Evolutionary conservation across 2,329 filamentous ascomycete genomes (phyloP).

Genomic region (Lachnellula hyalina): DNA sequence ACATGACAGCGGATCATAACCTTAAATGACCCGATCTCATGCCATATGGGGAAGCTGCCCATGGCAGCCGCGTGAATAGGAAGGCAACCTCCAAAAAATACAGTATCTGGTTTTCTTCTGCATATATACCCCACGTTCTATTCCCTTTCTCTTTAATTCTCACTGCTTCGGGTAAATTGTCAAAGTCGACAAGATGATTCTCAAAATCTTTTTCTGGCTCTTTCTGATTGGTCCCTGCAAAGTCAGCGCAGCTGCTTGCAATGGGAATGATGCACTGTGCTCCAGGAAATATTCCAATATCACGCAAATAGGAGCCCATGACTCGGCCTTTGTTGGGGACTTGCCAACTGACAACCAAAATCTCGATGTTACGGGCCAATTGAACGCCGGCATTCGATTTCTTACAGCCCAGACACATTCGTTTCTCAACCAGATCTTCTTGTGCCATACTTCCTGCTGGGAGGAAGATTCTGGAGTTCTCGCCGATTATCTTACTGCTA

Average conservation of each 20-base stretch:
- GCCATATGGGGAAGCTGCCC: background rate
- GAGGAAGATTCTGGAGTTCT: slow-evolving; percentile 54
- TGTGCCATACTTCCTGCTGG: slow-evolving; percentile 56
- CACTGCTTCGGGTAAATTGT: background rate
- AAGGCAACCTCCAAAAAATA: background rate
- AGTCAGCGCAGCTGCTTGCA: slow-evolving; percentile 44
- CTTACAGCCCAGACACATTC: slow-evolving; percentile 50
- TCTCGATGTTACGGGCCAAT: slow-evolving; percentile 51
- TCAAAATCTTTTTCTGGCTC: background rate
- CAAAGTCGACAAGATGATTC: background rate
- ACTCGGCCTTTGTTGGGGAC: slow-evolving; percentile 40
- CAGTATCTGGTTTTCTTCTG: background rate
- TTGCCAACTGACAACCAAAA: slow-evolving; percentile 48
- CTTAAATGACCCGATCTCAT: background rate
- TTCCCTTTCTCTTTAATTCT: background rate
- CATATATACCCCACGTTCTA: background rate
- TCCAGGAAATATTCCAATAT: slow-evolving; percentile 66
- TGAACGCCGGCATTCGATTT: slow-evolving; percentile 59
- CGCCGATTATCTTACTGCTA: slow-evolving; percentile 45
- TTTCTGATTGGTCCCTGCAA: background rate
- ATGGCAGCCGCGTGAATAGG: background rate
- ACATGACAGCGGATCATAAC: background rate
- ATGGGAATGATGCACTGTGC: slow-evolving; percentile 74
- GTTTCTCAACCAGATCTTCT: slow-evolving; percentile 8
- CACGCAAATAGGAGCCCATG: slow-evolving; percentile 67